Conservation (phyloP, 352 stramenopile genomes). For the Phytopythium chamaehyphon region DNA sequence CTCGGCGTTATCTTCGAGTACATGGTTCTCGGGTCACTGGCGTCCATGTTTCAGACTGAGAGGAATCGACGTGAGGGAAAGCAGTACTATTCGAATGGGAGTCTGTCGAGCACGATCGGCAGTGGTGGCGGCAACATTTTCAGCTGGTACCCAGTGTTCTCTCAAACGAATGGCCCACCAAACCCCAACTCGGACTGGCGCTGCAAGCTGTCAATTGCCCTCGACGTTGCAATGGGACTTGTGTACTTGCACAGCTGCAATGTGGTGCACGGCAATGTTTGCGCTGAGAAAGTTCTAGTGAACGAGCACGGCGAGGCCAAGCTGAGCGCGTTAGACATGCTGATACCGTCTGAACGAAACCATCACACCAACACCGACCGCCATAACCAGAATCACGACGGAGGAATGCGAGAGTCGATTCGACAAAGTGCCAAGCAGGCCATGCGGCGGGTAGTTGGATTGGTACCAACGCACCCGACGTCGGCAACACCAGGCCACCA, state of each 20-base stretch:
- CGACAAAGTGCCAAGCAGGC: conserved; percentile 28
- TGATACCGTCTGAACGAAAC: conserved; percentile 23
- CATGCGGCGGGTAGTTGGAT: not conserved
- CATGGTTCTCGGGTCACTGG: conserved; percentile 64
- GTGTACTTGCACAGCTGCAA: conserved; percentile 70
- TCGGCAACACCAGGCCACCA: not conserved
- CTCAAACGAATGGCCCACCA: conserved; percentile 28
- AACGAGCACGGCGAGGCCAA: conserved; percentile 77
- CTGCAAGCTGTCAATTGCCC: conserved; percentile 71
- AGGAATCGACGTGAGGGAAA: conserved; percentile 56
- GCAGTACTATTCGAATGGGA: conserved; percentile 31
- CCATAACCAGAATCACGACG: conserved; percentile 9
- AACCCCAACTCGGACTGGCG: conserved; percentile 50
- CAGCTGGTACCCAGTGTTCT: conserved; percentile 47
- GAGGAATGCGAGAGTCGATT: conserved; percentile 35
- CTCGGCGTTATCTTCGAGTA: conserved; percentile 73
- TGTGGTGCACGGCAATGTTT: conserved; percentile 54
- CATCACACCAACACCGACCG: not conserved
- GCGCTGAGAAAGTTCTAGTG: conserved; percentile 60
- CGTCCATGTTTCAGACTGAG: conserved; percentile 52
- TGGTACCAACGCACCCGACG: conserved; percentile 1
- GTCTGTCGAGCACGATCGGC: conserved; percentile 25
- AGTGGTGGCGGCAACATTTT: conserved; percentile 45
- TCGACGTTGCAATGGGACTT: conserved; percentile 78
- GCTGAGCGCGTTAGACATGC: conserved; percentile 64